A percentile compares a stretch with the other conserved stretches of the same genome.
Evolutionary conservation across 257 asterid genomes (phyloP).

Genomic region (Primulina tabacum): DNA sequence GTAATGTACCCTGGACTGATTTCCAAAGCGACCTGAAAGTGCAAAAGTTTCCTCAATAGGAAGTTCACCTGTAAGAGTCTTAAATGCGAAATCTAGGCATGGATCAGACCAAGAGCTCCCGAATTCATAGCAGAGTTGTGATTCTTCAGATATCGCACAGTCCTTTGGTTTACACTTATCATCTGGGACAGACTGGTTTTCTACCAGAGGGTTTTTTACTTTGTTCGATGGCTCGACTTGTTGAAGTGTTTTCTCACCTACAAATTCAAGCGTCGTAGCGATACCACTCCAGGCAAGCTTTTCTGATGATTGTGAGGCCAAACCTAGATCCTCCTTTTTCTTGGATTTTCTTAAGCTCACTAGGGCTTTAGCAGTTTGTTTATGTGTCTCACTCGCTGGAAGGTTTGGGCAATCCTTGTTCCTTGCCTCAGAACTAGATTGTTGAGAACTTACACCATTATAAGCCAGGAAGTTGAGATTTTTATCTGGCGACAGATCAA

Average conservation of each 20-base stretch:
- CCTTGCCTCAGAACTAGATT: constrained; percentile 31
- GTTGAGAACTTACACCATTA: constrained; percentile 31
- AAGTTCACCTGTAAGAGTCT: constrained; percentile 42
- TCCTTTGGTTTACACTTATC: constrained; percentile 17
- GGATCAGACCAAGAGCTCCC: constrained; percentile 46
- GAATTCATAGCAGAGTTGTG: constrained; percentile 29
- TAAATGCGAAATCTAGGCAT: constrained; percentile 36
- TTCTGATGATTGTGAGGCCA: constrained; percentile 31
- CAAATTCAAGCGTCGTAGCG: background rate
- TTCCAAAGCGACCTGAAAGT: constrained; percentile 26
- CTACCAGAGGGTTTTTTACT: constrained; percentile 8
- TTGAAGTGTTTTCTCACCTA: constrained; percentile 6
- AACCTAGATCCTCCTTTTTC: constrained; percentile 25
- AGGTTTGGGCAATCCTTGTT: constrained; percentile 29
- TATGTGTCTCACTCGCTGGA: constrained; percentile 22
- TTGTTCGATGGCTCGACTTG: constrained; percentile 7
- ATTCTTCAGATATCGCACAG: constrained; percentile 13
- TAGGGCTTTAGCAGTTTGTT: constrained; percentile 11
- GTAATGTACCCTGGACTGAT: constrained; percentile 7
- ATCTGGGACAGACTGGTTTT: constrained; percentile 23
- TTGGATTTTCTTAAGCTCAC: constrained; percentile 24
- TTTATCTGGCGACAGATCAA: constrained; percentile 24
- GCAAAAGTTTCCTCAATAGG: constrained; percentile 27
- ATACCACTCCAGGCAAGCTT: constrained; percentile 29
- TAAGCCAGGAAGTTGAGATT: constrained; percentile 25